Conservation (phyloP, 2,329 filamentous ascomycete species). For the Ceratocystis smalleyi region DNA sequence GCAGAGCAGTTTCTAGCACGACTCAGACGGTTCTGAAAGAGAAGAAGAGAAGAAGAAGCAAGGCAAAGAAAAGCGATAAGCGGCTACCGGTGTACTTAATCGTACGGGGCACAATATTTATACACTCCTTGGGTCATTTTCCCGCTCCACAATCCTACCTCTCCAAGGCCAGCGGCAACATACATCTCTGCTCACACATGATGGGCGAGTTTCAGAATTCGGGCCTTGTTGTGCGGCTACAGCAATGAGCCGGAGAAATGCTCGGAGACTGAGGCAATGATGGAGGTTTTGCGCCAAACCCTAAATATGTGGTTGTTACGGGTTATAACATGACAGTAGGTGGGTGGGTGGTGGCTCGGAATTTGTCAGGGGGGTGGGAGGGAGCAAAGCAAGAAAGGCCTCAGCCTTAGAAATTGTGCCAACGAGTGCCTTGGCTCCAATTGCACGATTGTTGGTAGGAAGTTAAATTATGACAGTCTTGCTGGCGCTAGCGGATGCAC, state of each 20-base stretch:
- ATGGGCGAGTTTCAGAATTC: background rate
- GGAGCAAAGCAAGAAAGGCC: background rate
- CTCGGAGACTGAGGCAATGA: background rate
- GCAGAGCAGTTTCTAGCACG: background rate
- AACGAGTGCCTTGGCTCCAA: background rate
- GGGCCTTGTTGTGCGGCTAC: background rate
- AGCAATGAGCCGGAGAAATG: background rate
- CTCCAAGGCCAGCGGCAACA: background rate
- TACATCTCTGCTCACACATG: background rate
- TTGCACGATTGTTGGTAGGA: background rate
- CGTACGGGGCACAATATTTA: background rate
- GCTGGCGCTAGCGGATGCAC: background rate
- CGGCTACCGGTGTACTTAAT: background rate
- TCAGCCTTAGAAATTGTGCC: background rate
- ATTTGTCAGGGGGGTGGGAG: background rate
- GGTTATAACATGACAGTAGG: background rate
- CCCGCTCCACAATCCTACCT: background rate
- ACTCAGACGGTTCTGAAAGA: background rate
- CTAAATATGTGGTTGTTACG: background rate
- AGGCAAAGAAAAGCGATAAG: background rate
- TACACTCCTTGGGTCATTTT: background rate
- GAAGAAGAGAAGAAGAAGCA: background rate
- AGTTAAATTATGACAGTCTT: conserved; percentile 1
- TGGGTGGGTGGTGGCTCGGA: background rate
- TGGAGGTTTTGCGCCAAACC: background rate